A percentile compares a stretch with the other conserved stretches of the same genome.
Evolutionary conservation across 495 filamentous ascomycete species (phyloP).

Genomic region (Lasiosphaeriaceae sp.): DNA sequence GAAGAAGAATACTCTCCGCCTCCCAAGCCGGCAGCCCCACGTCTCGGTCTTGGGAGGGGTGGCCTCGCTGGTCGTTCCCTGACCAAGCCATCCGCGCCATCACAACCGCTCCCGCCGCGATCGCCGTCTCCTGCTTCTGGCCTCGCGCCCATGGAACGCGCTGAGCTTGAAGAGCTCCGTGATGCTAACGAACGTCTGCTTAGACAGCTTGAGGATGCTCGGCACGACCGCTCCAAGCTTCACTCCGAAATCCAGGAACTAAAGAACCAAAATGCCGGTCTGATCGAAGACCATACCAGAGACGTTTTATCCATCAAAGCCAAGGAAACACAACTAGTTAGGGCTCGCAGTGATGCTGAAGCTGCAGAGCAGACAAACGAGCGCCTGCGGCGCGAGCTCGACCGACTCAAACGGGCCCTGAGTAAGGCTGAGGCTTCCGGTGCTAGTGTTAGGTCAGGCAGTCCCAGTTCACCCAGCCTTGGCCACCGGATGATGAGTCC

Average conservation of each 20-base stretch:
- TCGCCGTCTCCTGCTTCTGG: conserved; percentile 52
- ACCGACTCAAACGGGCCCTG: conserved; percentile 79
- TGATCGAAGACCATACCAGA: conserved; percentile 95
- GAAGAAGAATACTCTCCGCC: conserved; percentile 55
- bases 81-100: conserved; percentile 62
- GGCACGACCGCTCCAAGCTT: conserved; percentile 67
- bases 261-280: conserved; percentile 89
- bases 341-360: conserved; percentile 86
- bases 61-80: conserved; percentile 83
- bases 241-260: conserved; percentile 80
- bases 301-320: conserved; percentile 95
- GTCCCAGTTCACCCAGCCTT: conserved; percentile 34
- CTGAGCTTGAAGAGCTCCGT: conserved; percentile 86
- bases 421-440: conserved; percentile 48
- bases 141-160: conserved; percentile 70
- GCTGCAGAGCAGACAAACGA: conserved; percentile 78
- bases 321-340: conserved; percentile 94
- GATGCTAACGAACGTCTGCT: conserved; percentile 72
- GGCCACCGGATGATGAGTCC: conserved; percentile 37
- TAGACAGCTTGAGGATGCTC: conserved; percentile 68
- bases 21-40: conserved; percentile 49
- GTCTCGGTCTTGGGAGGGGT: conserved; percentile 66
- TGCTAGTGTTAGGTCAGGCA: conserved; percentile 34
- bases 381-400: conserved; percentile 82
- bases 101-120: conserved; percentile 32